Evolutionary conservation across 306 rosid species (phyloP).

Genomic region (Inga laurina): DNA sequence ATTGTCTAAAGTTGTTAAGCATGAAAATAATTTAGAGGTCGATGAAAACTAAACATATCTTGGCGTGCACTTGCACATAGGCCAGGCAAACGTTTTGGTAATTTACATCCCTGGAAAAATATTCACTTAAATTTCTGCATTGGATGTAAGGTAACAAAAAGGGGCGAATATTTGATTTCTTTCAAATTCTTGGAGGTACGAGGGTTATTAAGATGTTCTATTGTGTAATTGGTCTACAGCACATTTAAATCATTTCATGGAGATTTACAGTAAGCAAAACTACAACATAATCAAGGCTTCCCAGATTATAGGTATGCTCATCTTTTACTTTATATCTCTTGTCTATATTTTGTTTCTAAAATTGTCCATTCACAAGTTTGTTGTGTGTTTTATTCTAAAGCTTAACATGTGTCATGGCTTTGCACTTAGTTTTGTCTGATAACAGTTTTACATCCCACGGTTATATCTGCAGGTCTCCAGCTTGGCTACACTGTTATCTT

Average conservation of each 20-base stretch:
- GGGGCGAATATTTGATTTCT: not conserved
- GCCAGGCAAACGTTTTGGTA: slow-evolving; percentile 18
- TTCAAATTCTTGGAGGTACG: slow-evolving; percentile 8
- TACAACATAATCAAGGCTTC: slow-evolving; percentile 60
- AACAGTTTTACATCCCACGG: slow-evolving; percentile 18
- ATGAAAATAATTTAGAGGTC: not conserved
- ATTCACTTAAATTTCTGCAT: slow-evolving; percentile 19
- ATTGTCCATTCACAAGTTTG: not conserved
- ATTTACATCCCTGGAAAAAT: not conserved
- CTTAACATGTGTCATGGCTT: slow-evolving; percentile 14
- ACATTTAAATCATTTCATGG: slow-evolving; percentile 89
- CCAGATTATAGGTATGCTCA: slow-evolving; percentile 60
- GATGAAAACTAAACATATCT: slow-evolving; percentile 18
- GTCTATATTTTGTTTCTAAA: slow-evolving; percentile 19
- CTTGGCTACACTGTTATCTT: slow-evolving; percentile 90
- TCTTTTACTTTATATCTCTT: slow-evolving; percentile 23
- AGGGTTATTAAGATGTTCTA: slow-evolving; percentile 26
- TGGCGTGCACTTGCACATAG: not conserved
- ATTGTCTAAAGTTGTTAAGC: slow-evolving; percentile 12
- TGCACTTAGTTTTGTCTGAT: slow-evolving; percentile 26
- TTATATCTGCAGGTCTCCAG: slow-evolving; percentile 72
- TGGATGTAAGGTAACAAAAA: slow-evolving; percentile 22
- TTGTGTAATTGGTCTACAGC: slow-evolving; percentile 60
- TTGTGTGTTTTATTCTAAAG: slow-evolving; percentile 1
- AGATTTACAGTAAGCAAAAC: slow-evolving; percentile 71